These are phyloP conservation scores for Amylostereum areolatum DNA, from an alignment of 1,284 basidiomycete species.

Conservation along the genomic window DNA sequence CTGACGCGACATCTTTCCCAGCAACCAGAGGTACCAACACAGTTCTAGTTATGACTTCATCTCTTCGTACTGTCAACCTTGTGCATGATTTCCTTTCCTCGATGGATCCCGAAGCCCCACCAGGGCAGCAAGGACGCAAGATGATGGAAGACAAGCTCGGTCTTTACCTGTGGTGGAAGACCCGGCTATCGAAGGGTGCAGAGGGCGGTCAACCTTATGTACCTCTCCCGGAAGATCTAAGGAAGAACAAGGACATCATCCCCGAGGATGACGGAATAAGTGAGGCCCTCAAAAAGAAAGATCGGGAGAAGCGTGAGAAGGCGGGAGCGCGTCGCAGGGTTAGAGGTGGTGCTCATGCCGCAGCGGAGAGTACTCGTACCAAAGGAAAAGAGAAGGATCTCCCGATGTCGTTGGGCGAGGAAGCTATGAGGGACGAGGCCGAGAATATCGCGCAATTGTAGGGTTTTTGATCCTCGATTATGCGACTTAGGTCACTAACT, in stretches of 20 bases:
- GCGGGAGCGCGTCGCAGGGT: conserved; percentile 51
- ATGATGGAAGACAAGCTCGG: conserved; percentile 79
- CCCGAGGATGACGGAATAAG: conserved; percentile 34
- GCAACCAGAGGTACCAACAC: conserved; percentile 65
- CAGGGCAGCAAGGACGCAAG: conserved; percentile 53
- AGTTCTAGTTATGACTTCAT: conserved; percentile 87
- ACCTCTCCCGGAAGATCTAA: conserved; percentile 15
- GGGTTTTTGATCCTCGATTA: neutral
- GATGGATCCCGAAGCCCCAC: conserved; percentile 53
- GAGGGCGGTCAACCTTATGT: conserved; percentile 23
- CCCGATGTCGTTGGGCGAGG: conserved; percentile 20
- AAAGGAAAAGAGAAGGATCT: conserved; percentile 16
- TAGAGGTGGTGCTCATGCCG: conserved; percentile 56
- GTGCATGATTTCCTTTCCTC: conserved; percentile 75
- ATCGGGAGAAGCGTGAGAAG: conserved; percentile 50
- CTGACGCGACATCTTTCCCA: conserved; percentile 17
- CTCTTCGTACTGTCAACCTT: conserved; percentile 68
- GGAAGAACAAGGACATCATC: conserved; percentile 1
- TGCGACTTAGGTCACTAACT: no score
- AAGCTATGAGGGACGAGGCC: conserved; percentile 45
- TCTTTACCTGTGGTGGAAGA: conserved; percentile 81
- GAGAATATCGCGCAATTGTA: conserved; percentile 54
- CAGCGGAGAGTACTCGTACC: conserved; percentile 15
- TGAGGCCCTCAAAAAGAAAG: conserved; percentile 74
- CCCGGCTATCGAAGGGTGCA: conserved; percentile 42